A percentile compares a stretch with the other conserved stretches of the same genome.
Conservation (phyloP, 164 flowering plant genomes). For the Akebia trifoliata region DNA sequence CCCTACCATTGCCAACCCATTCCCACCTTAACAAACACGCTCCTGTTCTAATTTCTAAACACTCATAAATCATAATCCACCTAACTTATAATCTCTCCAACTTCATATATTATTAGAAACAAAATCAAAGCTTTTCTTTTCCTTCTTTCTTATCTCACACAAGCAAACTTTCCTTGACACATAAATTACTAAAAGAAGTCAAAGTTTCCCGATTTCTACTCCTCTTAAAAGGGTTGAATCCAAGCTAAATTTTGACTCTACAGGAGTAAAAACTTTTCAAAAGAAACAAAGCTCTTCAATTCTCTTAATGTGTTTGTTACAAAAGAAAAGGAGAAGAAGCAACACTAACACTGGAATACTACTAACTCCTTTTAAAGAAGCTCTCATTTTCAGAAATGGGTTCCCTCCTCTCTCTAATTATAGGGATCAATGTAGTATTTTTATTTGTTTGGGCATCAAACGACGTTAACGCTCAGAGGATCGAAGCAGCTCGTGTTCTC, state of each 20-base stretch:
- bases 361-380: not conserved
- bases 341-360: not conserved
- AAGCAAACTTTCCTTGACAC: slow-evolving; percentile 5
- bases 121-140: slow-evolving; percentile 12
- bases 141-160: slow-evolving; percentile 8
- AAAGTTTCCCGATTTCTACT: slow-evolving; percentile 17
- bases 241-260: not conserved
- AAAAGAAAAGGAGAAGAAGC: not conserved
- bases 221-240: slow-evolving; percentile 2
- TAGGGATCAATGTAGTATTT: slow-evolving; percentile 11
- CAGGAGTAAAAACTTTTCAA: not conserved
- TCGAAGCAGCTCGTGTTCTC: slow-evolving; percentile 42
- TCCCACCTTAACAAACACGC: too few relatives aligned
- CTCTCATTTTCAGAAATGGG: slow-evolving; percentile 29
- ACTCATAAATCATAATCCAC: slow-evolving; percentile 9
- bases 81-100: not conserved
- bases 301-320: slow-evolving; percentile 4
- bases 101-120: not conserved
- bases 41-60: too few relatives aligned
- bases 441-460: not conserved
- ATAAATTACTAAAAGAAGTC: slow-evolving; percentile 4
- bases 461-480: slow-evolving; percentile 22
- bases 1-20: not conserved
- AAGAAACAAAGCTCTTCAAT: not conserved
- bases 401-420: slow-evolving; percentile 12